Evolutionary conservation across 2,329 filamentous ascomycete species (phyloP), one percentile per base, ranked within the genome.

Genomic region (Sphaceloma murrayae): DNA sequence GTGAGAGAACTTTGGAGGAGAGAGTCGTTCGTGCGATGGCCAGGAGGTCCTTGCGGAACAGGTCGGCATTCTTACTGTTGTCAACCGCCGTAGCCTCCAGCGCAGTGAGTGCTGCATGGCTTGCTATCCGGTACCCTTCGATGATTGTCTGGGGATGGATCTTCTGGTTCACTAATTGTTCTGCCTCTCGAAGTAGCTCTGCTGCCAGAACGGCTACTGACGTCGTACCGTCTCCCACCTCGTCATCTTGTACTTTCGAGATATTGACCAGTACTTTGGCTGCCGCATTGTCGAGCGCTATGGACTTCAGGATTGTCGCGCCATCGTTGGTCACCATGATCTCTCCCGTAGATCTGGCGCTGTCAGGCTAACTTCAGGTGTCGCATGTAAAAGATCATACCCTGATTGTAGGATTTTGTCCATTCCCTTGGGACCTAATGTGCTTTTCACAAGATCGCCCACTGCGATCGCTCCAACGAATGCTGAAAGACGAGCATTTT

Each of bases 131-230:
- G 74, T 94, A 98, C 43, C 91, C 91, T 61, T 98, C 91, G 60
- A 98, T 98, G 65, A 98, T 98, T 43, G 91, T 96, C 74, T 98
- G 91, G 42, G 91, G 91, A 66, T 98, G 91, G 57, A 98, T 95
- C 71, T 96, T 96, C 72, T 89, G 87, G 70, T 93, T 85, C 54
- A 98, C 86, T 39, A 98, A 77, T 70, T 94, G 89, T 72, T 98
- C 91, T 36, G 91, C 91, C 67, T 98, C 91, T 52, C 91, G 82
- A 52, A 98, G 74, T 48, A 98, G 76, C 70, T 98, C 91, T 48
- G 91, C 91, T 29, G 91, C 88, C 51, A 98, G 73, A 11, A 98
- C 91, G 32, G 91, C 82, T 46, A 98, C 91, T n/a, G 88, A 96
- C 16, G 91, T 98, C 34, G 91, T 98, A 48, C 91, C 91, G 62